Conservation (phyloP, 2,329 filamentous ascomycete genomes). For the Gnomoniopsis smithogilvyi region DNA sequence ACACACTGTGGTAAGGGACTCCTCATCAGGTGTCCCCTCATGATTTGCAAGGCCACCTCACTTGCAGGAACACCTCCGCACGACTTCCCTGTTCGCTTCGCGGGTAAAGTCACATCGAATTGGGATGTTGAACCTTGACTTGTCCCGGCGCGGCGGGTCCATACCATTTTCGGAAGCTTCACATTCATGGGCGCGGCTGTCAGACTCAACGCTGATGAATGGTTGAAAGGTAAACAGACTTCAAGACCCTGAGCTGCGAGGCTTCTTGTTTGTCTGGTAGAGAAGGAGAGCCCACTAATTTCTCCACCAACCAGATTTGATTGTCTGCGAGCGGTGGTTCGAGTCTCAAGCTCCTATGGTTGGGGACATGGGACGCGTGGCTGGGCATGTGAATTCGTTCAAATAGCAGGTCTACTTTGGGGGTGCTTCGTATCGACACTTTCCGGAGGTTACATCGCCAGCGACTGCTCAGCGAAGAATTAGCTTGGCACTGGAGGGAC, state of each 20-base stretch:
- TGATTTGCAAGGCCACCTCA: neutral
- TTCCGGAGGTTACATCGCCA: neutral
- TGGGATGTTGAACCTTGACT: neutral
- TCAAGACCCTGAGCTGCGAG: neutral
- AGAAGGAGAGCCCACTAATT: neutral
- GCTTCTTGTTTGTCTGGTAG: neutral
- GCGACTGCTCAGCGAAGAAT: neutral
- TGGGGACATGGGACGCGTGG: neutral
- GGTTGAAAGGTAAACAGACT: neutral
- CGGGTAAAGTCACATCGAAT: no score
- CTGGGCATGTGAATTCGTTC: neutral
- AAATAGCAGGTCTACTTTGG: neutral
- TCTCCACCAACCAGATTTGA: neutral
- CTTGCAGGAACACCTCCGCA: neutral
- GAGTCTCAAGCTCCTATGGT: neutral
- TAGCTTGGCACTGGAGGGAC: neutral
- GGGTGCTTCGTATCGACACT: neutral
- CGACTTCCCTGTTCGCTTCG: neutral
- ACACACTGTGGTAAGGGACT: neutral
- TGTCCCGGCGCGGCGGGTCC: neutral
- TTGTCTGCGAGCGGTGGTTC: neutral
- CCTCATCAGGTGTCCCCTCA: neutral
- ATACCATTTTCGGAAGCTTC: neutral
- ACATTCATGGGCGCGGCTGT: neutral
- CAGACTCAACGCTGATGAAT: neutral